phyloP scores from a whole-genome alignment of 371 early-diverging fungal species.

The Smittium culicis region DNA sequence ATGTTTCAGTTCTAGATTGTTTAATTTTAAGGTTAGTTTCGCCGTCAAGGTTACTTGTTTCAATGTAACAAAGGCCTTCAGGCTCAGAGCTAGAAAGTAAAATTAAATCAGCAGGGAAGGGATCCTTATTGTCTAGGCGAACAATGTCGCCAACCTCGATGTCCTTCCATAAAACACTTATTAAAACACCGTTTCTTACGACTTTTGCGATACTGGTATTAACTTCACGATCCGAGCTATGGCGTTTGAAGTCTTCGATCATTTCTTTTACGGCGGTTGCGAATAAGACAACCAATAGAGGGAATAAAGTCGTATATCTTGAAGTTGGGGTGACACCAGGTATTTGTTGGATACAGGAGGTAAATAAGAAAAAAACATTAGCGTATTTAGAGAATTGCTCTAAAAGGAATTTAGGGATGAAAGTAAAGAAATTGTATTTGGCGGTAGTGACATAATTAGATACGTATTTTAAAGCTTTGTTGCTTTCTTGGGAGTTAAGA shows the following conservation, averaged over 20 bases:
- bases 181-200: constrained; percentile 39
- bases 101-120: constrained; percentile 85
- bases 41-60: constrained; percentile 92
- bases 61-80: constrained; percentile 82
- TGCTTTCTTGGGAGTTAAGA: constrained; percentile 63
- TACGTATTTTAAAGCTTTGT: constrained; percentile 57
- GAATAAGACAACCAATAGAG: constrained; percentile 75
- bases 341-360: constrained; percentile 80
- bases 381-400: constrained; percentile 91
- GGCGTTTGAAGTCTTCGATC: constrained; percentile 89
- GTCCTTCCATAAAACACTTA: constrained; percentile 53
- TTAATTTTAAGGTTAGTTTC: constrained; percentile 90
- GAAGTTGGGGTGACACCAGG: constrained; percentile 70
- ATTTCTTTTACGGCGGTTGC: constrained; percentile 94
- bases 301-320: constrained; percentile 79
- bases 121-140: constrained; percentile 66
- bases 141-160: constrained; percentile 85
- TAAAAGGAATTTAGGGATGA: constrained; percentile 80
- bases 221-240: constrained; percentile 58
- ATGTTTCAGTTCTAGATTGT: constrained; percentile 64
- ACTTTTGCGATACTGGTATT: constrained; percentile 58
- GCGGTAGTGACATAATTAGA: constrained; percentile 77
- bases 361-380: constrained; percentile 90
- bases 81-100: constrained; percentile 73
- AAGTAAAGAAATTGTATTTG: constrained; percentile 78